These are phyloP conservation scores for Austroboletus niveus DNA, from an alignment of 1,284 basidiomycete species.

Conservation along the genomic window DNA sequence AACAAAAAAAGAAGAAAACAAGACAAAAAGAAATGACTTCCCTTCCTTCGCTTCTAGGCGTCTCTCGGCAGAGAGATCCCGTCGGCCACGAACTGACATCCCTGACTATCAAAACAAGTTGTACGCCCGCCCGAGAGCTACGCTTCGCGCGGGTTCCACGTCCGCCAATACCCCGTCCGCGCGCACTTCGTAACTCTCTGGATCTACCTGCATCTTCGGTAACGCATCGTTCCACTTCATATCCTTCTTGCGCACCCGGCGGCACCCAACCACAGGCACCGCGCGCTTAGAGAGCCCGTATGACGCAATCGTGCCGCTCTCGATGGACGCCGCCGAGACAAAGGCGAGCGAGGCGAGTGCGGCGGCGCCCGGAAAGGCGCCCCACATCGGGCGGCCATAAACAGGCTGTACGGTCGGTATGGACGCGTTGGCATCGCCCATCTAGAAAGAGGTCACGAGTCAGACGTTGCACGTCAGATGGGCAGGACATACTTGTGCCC, in stretches of 20 bases:
- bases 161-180: slow-evolving; percentile 81
- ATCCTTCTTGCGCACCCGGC: slow-evolving; percentile 77
- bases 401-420: slow-evolving; percentile 94
- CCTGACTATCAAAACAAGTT: slow-evolving; percentile 60
- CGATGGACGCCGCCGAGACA: slow-evolving; percentile 65
- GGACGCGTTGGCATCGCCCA: slow-evolving; percentile 92
- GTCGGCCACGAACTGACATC: too few species aligned
- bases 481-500: slow-evolving; percentile 64
- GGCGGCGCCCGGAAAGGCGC: slow-evolving; percentile 69
- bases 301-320: slow-evolving; percentile 56
- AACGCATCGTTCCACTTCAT: slow-evolving; percentile 91
- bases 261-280: slow-evolving; percentile 78
- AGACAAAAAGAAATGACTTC: too few species aligned
- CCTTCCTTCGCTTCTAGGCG: not conserved
- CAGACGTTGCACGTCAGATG: too few species aligned
- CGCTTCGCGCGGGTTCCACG: slow-evolving; percentile 35
- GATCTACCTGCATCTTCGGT: slow-evolving; percentile 87
- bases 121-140: slow-evolving; percentile 72
- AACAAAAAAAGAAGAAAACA: too few species aligned
- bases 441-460: slow-evolving; percentile 40
- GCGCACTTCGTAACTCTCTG: slow-evolving; percentile 87
- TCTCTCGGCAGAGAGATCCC: not conserved
- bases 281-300: slow-evolving; percentile 78
- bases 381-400: slow-evolving; percentile 90
- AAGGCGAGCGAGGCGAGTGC: slow-evolving; percentile 55